Evolutionary conservation across 768 basidiomycete species (phyloP), one percentile per base, ranked within the genome.

Genomic region (Podaxis sp.): DNA sequence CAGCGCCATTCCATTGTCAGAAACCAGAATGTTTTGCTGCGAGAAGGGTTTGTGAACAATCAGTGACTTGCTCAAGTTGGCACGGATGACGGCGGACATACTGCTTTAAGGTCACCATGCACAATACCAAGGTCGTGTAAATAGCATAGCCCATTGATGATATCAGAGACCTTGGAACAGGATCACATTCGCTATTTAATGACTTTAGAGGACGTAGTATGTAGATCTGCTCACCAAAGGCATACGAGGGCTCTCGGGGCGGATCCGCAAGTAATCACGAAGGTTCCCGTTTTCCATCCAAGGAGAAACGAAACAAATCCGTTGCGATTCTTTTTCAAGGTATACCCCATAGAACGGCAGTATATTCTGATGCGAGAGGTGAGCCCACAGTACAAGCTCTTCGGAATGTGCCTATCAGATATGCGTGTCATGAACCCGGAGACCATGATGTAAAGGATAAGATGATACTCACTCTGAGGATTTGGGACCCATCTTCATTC

Each of bases 371-470:
- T 79, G 77, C 0, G 58, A 64, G 7, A 78, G 50, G 60, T 75
- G 70, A 7, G 66, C 67, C 77, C 78, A 79, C 46, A 73, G 50
- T n/a, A 72, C 65, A 10, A 74, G 74, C 44, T 79, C 78, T 24
- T 55, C n/a, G 7, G 30, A 33, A 22, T n/a, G 53, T 37, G 36
- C 17, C 15, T 37, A 30, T 55, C 0, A 3, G 30, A 37, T 5
- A 10, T 33, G 8, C 2, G 30, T 10, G 30, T 10, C 30, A 8
- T 33, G 30, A 33, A 33, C 30, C 8, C 30, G 10, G 8, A 33
- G 30, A 33, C 30, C 28, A 0, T 1, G 30, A 10, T 33, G 30
- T 33, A 33, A 33, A 33, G 30, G 30, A 33, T 33, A 33, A 1
- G 1, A 10, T 2, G 30, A 33, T 8, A 1, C 30, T 33, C 8